Conservation (phyloP, 2,329 filamentous ascomycete species). For the Elsinoe arachidis region DNA sequence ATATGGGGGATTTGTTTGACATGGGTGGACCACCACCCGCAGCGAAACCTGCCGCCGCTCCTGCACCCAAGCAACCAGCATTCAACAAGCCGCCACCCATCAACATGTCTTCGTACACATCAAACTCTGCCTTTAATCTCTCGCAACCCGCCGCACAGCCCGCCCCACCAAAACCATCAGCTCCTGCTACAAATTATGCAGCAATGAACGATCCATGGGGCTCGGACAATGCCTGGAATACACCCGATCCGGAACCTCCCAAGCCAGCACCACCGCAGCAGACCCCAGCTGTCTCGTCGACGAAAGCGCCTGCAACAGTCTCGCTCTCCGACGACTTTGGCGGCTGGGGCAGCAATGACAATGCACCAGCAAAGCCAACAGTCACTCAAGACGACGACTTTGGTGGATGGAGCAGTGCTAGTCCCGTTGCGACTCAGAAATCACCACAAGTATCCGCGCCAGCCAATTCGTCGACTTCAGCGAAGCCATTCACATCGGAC, state of each 20-base stretch:
- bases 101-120: slow-evolving; percentile 29
- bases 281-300: slow-evolving; percentile 26
- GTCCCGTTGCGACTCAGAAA: slow-evolving; percentile 31
- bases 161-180: slow-evolving; percentile 26
- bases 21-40: slow-evolving; percentile 44
- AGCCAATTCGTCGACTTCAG: slow-evolving; percentile 20
- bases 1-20: slow-evolving; percentile 71
- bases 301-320: slow-evolving; percentile 36
- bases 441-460: slow-evolving; percentile 36
- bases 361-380: slow-evolving; percentile 45
- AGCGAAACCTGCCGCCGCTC: slow-evolving; percentile 31
- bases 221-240: slow-evolving; percentile 70
- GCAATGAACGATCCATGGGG: slow-evolving; percentile 68
- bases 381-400: slow-evolving; percentile 90
- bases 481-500: slow-evolving; percentile 40
- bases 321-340: slow-evolving; percentile 52
- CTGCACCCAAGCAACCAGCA: slow-evolving; percentile 27
- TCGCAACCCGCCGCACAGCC: slow-evolving; percentile 43
- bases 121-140: slow-evolving; percentile 74
- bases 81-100: slow-evolving; percentile 27
- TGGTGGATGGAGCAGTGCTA: slow-evolving; percentile 80
- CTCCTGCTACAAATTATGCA: slow-evolving; percentile 30
- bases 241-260: slow-evolving; percentile 45
- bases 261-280: slow-evolving; percentile 27
- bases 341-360: slow-evolving; percentile 51